Percentiles rank a stretch among this genome's conserved stretches.
Conservation (phyloP, 2,329 filamentous ascomycete genomes). For the Colletotrichum tabaci region DNA sequence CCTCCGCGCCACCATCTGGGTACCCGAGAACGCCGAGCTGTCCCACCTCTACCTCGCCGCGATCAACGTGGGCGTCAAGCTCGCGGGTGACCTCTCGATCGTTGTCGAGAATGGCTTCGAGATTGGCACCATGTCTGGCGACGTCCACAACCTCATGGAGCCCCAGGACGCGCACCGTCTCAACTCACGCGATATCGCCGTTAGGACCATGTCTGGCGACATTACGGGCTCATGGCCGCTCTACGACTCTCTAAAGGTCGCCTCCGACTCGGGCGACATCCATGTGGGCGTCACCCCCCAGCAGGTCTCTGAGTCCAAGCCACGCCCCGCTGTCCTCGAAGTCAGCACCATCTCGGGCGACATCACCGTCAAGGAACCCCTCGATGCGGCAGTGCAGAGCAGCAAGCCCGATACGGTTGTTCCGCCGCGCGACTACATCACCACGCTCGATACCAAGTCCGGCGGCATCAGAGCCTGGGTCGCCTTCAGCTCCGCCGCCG, state of each 20-base stretch:
- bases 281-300: conserved; percentile 58
- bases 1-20: conserved; percentile 63
- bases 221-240: conserved; percentile 67
- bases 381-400: conserved; percentile 47
- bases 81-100: conserved; percentile 59
- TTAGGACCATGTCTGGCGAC: conserved; percentile 59
- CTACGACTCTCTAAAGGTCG: conserved; percentile 63
- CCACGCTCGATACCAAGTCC: conserved; percentile 60
- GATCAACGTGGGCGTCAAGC: conserved; percentile 57
- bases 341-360: conserved; percentile 61
- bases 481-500: conserved; percentile 56
- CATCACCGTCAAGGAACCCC: conserved; percentile 58
- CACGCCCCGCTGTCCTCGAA: conserved; percentile 58
- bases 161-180: conserved; percentile 56
- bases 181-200: conserved; percentile 58
- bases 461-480: conserved; percentile 59
- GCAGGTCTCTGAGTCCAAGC: conserved; percentile 51
- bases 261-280: conserved; percentile 61
- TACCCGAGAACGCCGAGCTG: conserved; percentile 58
- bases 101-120: conserved; percentile 47
- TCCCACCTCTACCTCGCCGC: conserved; percentile 54
- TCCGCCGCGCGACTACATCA: conserved; percentile 63
- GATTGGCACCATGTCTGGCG: conserved; percentile 57
- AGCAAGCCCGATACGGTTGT: conserved; percentile 47
- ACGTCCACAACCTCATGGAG: conserved; percentile 53